Percentiles rank a stretch among this genome's conserved stretches.
Evolutionary conservation across 2,329 filamentous ascomycete species (phyloP).

Genomic region (Bipolaris sorokiniana): DNA sequence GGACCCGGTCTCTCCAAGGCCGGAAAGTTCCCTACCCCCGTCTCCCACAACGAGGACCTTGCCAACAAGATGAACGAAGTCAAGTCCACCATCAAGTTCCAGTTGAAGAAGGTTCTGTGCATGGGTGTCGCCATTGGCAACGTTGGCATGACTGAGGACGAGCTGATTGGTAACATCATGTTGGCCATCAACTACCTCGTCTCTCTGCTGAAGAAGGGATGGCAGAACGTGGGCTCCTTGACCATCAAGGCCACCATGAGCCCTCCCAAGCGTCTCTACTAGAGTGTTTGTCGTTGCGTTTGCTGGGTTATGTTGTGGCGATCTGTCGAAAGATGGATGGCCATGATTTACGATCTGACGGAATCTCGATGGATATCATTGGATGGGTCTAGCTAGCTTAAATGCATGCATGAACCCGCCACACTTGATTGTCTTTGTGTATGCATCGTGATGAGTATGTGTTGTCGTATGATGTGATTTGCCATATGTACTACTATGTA

Average conservation of each 20-base stretch:
- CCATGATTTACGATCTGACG: constrained; percentile 25
- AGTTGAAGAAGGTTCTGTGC: constrained; percentile 99
- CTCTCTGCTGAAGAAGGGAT: constrained; percentile 99
- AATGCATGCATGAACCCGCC: constrained; percentile 41
- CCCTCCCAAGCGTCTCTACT: constrained; percentile 97
- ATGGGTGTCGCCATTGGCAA: constrained; percentile 99
- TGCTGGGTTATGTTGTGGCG: constrained; percentile 23
- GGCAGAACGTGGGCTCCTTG: constrained; percentile 99
- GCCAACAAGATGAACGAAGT: constrained; percentile 96
- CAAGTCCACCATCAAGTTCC: constrained; percentile 99
- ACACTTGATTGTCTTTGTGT: neutral
- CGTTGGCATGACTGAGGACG: constrained; percentile 95
- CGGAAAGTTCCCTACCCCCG: constrained; percentile 99
- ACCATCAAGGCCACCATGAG: constrained; percentile 99
- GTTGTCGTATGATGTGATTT: neutral
- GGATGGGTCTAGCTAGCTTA: constrained; percentile 40
- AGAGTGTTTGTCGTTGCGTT: constrained; percentile 52
- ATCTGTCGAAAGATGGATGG: constrained; percentile 27
- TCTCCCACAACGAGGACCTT: constrained; percentile 96
- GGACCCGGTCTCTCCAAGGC: constrained; percentile 71
- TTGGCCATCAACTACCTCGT: constrained; percentile 99
- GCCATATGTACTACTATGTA: too few relatives aligned
- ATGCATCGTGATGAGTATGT: neutral
- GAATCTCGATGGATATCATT: constrained; percentile 28
- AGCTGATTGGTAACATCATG: constrained; percentile 99